Evolutionary conservation across 305 asterid genomes (phyloP), one percentile per base, ranked within the genome.

Genomic region (Plantago coronopus): DNA sequence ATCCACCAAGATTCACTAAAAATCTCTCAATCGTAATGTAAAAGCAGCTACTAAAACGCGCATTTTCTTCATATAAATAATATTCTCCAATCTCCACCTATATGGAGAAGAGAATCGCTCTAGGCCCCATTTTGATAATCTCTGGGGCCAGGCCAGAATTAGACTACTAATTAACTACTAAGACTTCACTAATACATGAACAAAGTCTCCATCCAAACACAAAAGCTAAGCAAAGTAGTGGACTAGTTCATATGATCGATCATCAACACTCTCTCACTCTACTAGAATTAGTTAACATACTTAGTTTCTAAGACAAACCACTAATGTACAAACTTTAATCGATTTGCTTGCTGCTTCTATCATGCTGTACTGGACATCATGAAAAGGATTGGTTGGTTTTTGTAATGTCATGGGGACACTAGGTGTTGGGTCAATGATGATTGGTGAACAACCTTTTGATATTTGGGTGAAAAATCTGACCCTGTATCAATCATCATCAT

Each of bases 401-500:
- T 34, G 40, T 4, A 34, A 34, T 76, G 76, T 67, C 55, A 66
- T 72, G 60, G 73, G 62, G 66, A 62, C 65, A 57, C 61, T 67
- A 56, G 57, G 63, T 57, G 72, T 61, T 77, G 74, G 73, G 83
- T 78, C 89, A 88, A 81, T 78, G 75, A 75, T 80, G 84, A 76
- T 74, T 71, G 89, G 89, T 76, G 86, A 77, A 60, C 95, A 77
- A 82, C 86, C 72, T 79, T 84, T 74, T 84, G 91, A 70, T 74
- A 78, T 76, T 48, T 71, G 16, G 89, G 77, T 29, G 89, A 75
- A 48, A 76, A 71, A 19, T 82, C 95, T 34, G 65, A 58, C 56
- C 60, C 72, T 43, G 70, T 79, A 54, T 29, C 42, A 63, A 49
- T 58, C 53, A 54, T 54, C 1, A 64, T 62, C 68, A 72, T 55